phyloP scores from a whole-genome alignment of 352 stramenopile genomes.

The Poterioochromonas sp. region DNA sequence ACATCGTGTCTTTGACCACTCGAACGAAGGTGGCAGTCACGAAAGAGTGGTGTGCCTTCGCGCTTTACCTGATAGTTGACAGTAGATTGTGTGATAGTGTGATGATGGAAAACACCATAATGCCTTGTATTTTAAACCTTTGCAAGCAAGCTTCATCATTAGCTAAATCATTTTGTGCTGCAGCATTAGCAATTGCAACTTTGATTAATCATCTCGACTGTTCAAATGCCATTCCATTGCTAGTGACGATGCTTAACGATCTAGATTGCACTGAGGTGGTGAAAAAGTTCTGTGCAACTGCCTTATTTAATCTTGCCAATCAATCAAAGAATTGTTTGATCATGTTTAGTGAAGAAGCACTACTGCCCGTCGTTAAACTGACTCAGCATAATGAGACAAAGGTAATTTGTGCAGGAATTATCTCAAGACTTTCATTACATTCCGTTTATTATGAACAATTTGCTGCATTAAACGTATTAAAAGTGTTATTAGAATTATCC shows the following conservation, averaged over 20 bases:
- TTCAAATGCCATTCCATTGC: constrained; percentile 5
- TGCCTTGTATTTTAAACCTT: not conserved
- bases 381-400: constrained; percentile 19
- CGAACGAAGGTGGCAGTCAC: not conserved
- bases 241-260: constrained; percentile 1
- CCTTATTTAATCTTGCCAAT: constrained; percentile 17
- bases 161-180: constrained; percentile 11
- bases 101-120: not conserved
- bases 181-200: not conserved
- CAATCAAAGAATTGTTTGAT: not conserved
- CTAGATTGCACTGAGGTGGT: not conserved
- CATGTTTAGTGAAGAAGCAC: not conserved
- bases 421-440: constrained; percentile 25
- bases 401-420: constrained; percentile 25
- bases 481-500: constrained; percentile 24
- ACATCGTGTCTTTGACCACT: not conserved
- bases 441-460: constrained; percentile 6
- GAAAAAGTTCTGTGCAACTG: not conserved
- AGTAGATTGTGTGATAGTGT: not conserved
- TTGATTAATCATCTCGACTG: not conserved
- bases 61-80: not conserved
- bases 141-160: not conserved
- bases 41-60: constrained; percentile 20
- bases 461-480: not conserved
- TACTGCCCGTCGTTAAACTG: not conserved